A percentile compares a stretch with the other conserved stretches of the same genome.
phyloP scores from a whole-genome alignment of 352 stramenopile genomes.

The Globisporangium sylvaticum region DNA sequence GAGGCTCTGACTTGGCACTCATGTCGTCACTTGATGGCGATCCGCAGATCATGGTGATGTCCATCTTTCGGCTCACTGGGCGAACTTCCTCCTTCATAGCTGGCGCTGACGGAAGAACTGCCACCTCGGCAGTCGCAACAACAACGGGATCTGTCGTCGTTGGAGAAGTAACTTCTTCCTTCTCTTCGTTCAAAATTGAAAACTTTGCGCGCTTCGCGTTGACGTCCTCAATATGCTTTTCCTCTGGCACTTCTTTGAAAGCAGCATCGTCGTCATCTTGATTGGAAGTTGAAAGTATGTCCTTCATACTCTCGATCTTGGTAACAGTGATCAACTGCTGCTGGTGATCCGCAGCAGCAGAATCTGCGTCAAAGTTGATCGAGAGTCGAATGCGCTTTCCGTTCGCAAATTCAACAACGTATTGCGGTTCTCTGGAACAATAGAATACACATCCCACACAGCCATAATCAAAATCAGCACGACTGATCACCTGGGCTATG shows the following conservation, averaged over 20 bases:
- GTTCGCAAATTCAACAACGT: slow-evolving; percentile 69
- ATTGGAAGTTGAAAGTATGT: neutral
- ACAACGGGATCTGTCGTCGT: neutral
- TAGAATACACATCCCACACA: neutral
- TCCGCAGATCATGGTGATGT: slow-evolving; percentile 40
- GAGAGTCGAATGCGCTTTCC: slow-evolving; percentile 75
- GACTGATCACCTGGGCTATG: neutral
- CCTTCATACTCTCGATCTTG: slow-evolving; percentile 16
- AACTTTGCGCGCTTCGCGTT: slow-evolving; percentile 6
- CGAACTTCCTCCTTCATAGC: slow-evolving; percentile 12
- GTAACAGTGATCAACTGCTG: neutral
- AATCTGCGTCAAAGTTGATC: slow-evolving; percentile 55
- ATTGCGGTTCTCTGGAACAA: slow-evolving; percentile 33
- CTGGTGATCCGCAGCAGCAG: neutral
- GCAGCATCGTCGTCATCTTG: neutral
- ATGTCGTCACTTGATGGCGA: slow-evolving; percentile 22
- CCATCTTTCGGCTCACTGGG: slow-evolving; percentile 31
- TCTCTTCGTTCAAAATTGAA: slow-evolving; percentile 11
- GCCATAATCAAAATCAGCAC: neutral
- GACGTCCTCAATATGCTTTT: neutral
- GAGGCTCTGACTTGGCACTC: slow-evolving; percentile 8
- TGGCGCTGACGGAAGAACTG: neutral
- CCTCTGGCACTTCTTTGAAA: neutral
- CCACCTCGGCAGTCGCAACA: neutral
- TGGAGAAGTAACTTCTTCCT: neutral